phyloP scores from a whole-genome alignment of 441 rosid species.

The Pelargonium australe region DNA sequence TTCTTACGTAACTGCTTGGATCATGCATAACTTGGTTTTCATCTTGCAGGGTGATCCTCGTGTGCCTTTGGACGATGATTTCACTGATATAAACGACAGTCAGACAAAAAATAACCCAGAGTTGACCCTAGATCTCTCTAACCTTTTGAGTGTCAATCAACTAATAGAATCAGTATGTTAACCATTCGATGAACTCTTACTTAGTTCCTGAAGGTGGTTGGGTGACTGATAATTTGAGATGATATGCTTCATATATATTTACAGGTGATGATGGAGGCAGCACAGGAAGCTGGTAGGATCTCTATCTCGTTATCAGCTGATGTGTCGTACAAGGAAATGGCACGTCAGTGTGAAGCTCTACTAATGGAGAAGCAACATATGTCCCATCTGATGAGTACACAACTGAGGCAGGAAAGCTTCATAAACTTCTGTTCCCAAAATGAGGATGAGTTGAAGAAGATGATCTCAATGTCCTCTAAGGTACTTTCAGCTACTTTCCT shows the following conservation, averaged over 20 bases:
- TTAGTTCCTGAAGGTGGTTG: too few relatives aligned
- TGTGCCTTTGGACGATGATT: constrained; percentile 38
- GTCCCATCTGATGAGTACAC: constrained; percentile 41
- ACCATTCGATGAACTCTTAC: neutral
- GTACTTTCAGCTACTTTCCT: constrained; percentile 10
- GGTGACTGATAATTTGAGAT: too few relatives aligned
- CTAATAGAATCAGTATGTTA: constrained; percentile 62
- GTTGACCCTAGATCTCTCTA: constrained; percentile 23
- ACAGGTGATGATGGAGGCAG: constrained; percentile 45
- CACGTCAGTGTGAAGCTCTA: constrained; percentile 61
- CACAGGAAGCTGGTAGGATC: constrained; percentile 51
- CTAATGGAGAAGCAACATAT: constrained; percentile 52
- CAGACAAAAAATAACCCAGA: constrained; percentile 29
- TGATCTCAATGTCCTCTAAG: constrained; percentile 16
- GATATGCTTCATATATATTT: neutral
- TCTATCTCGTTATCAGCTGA: constrained; percentile 45
- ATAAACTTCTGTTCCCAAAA: constrained; percentile 1
- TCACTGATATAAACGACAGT: constrained; percentile 35
- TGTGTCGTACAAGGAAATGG: constrained; percentile 57
- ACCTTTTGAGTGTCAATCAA: constrained; percentile 49
- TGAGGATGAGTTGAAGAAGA: constrained; percentile 20
- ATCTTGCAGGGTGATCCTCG: constrained; percentile 33
- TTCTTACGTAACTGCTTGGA: constrained; percentile 11
- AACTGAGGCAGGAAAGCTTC: constrained; percentile 32
- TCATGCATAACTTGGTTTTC: constrained; percentile 13